Evolutionary conservation across 2,329 filamentous ascomycete genomes (phyloP).

Genomic region (Nemania sp.): DNA sequence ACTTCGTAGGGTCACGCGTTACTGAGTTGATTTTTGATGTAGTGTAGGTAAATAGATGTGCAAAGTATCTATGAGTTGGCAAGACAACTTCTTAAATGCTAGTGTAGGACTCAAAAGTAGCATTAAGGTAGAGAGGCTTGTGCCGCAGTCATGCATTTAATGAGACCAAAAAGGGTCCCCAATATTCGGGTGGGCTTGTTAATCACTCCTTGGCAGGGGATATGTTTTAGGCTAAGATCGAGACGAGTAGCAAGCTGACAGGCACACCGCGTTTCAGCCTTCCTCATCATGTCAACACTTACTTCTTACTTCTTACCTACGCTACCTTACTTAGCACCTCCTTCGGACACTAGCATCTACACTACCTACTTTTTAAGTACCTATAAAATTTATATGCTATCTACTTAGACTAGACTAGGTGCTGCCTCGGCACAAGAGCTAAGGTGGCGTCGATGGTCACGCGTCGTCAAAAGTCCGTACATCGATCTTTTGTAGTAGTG

Average conservation of each 20-base stretch:
- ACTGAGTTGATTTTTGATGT: too few species aligned
- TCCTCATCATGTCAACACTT: too few species aligned
- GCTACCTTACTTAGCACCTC: conserved; percentile 16
- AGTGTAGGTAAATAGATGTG: too few species aligned
- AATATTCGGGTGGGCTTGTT: conserved; percentile 13
- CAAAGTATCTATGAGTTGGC: too few species aligned
- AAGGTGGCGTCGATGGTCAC: neutral
- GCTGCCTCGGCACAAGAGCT: conserved; percentile 12
- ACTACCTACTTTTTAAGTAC: too few species aligned
- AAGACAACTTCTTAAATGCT: too few species aligned
- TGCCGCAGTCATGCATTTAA: conserved; percentile 11
- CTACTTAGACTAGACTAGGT: too few species aligned
- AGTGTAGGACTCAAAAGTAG: too few species aligned
- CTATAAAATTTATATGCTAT: conserved; percentile 1
- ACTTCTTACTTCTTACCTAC: too few species aligned
- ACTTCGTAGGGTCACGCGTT: too few species aligned
- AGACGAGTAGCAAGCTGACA: conserved; percentile 14
- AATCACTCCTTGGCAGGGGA: conserved; percentile 4
- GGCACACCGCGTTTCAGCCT: conserved; percentile 20
- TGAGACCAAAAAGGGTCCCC: conserved; percentile 8
- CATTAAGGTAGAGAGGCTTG: neutral
- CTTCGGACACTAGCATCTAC: too few species aligned
- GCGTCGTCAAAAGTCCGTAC: neutral
- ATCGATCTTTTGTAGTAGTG: neutral
- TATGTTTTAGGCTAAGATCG: too few species aligned